A percentile compares a stretch with the other conserved stretches of the same genome.
phyloP scores from a whole-genome alignment of 164 flowering plant species.

The Hamamelis virginiana region DNA sequence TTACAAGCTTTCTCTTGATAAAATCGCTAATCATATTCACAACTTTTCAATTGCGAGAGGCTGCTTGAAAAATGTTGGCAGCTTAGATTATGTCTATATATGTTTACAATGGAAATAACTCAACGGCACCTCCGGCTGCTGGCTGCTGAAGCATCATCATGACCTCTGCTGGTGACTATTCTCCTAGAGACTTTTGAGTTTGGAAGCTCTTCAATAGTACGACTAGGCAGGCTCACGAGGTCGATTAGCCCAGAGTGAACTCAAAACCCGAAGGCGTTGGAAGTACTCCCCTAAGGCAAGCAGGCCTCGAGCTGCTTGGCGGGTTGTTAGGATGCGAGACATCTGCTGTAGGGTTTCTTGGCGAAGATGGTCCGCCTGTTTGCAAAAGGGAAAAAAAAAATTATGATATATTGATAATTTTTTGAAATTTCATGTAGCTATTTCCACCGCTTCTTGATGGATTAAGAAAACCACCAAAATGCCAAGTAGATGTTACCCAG shows the following conservation, averaged over 20 bases:
- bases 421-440: background rate
- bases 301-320: conserved; percentile 80
- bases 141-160: conserved; percentile 3
- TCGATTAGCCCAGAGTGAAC: conserved; percentile 73
- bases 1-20: conserved; percentile 9
- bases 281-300: conserved; percentile 82
- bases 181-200: conserved; percentile 2
- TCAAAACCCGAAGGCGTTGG: conserved; percentile 75
- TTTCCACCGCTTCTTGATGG: background rate
- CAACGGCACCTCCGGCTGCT: conserved; percentile 3
- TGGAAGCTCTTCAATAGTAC: background rate
- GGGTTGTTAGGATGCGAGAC: conserved; percentile 60
- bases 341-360: conserved; percentile 72
- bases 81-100: conserved; percentile 12
- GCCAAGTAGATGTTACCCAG: background rate
- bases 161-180: background rate
- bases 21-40: conserved; percentile 21
- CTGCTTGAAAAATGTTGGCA: conserved; percentile 32
- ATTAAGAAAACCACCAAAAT: background rate
- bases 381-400: background rate
- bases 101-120: conserved; percentile 5
- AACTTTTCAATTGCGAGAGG: conserved; percentile 8
- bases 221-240: conserved; percentile 55
- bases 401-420: background rate
- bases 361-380: conserved; percentile 88